Evolutionary conservation across 2,329 filamentous ascomycete genomes (phyloP), one percentile per base, ranked within the genome.

Genomic region (Xylaria sp.): DNA sequence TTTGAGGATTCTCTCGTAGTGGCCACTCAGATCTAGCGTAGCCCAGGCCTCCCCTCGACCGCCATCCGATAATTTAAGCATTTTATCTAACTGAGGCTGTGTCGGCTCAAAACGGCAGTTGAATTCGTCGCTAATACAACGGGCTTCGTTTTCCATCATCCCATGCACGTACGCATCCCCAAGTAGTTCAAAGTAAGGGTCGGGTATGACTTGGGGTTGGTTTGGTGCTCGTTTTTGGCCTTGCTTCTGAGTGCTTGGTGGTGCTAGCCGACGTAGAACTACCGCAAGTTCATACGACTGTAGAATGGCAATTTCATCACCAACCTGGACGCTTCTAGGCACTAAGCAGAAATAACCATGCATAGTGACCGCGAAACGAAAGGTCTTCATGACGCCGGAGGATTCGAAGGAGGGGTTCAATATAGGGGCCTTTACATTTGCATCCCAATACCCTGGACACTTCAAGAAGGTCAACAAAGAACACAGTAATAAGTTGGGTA

Each of bases 261-360:
- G 33, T 4, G 58, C 57, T 20, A 68, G 49, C 18, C 56, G 71
- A 18, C 71, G 71, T 39, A 69, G 43, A 49, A 66, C 64, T 7
- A 71, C 63, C 2, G 65, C 69, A 7, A 72, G 60, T 0, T 59
- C 56, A 46, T 75, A 74, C 0, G 66, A 67, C 18, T 71, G 66
- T 28, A 76, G 67, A 43, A 76, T 68, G 18, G 64, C 63, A 1
- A 74, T 67, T n/a, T 66, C 65, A 28, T 76, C 74, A 3, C 67
- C 57, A 8, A 65, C 28, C 41, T 70, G 46, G 1, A 68, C 66
- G 5, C 56, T 64, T 5, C 64, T 64, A 10, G 73, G 71, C 3
- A 75, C 73, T 2, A 76, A 48, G 52, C 73, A 75, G 63, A 76
- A 75, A 52, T 74, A 76, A 1, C 74, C 74, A 18, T 71, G 68